Conservation (phyloP, 805 yeast genomes). For the Yueomyces sinensis region DNA sequence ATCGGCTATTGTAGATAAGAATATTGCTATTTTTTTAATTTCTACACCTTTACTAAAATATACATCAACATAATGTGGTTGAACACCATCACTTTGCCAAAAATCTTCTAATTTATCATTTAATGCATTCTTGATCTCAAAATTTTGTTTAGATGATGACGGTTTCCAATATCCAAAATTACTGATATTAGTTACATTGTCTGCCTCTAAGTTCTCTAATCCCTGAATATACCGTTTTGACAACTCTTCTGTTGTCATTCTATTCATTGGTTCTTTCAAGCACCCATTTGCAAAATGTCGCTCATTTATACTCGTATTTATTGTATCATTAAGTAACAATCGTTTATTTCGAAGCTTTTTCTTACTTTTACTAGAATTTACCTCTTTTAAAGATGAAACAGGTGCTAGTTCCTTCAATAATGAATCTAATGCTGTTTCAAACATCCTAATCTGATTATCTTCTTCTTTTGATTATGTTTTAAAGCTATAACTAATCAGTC, state of each 20-base stretch:
- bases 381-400: not conserved
- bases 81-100: constrained; percentile 94
- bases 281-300: not conserved
- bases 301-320: too few species aligned
- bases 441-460: too few species aligned
- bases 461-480: too few species aligned
- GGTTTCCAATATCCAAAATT: constrained; percentile 82
- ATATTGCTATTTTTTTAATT: constrained; percentile 55
- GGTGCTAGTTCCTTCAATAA: not conserved
- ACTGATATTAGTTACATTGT: constrained; percentile 31
- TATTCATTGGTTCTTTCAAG: not conserved
- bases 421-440: too few species aligned
- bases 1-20: constrained; percentile 56
- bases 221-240: not conserved
- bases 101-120: constrained; percentile 58
- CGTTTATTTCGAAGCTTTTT: not conserved
- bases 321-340: too few species aligned
- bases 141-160: constrained; percentile 62
- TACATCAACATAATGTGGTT: constrained; percentile 72
- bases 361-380: not conserved
- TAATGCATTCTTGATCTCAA: constrained; percentile 56
- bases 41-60: constrained; percentile 70
- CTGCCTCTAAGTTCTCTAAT: not conserved
- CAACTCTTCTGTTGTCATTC: not conserved
- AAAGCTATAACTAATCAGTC: too few species aligned